Evolutionary conservation across 2,329 filamentous ascomycete genomes (phyloP), one percentile per base, ranked within the genome.

Genomic region (Colletotrichum siamense): DNA sequence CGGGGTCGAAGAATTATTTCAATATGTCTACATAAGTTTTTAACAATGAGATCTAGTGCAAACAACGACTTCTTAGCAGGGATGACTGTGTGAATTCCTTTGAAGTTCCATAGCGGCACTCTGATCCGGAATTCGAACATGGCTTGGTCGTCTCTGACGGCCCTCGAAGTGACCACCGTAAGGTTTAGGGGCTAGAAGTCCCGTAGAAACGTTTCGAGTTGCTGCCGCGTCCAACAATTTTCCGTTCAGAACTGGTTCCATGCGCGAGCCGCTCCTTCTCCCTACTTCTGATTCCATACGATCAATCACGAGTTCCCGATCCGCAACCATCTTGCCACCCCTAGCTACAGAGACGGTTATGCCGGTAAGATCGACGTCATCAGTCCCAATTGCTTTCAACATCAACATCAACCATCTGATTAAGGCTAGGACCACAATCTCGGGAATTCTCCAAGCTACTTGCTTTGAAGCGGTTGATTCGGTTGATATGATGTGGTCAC

Each of bases 311-410:
- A 49, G 0, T 3, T 22, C 44, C 10, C 10, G 9, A 7, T 2
- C n/a, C n/a, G 44, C 44, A n/a, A 6, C 5, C 0, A 0, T 0
- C 39, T 44, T 44, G 18, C 2, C 39, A 13, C 44, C 44, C 2
- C 0, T 49, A 7, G 44, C 1, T 49, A 0, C 3, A 0, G 44
- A 49, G n/a, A 49, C 0, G 6, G 18, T 0, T 12, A 52, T 52
- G 44, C 44, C n/a, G 0, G 4, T 13, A 22, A 52, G 44, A 1
- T 52, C n/a, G 44, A 1, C 0, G 0, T 52, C n/a, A 52, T 2
- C 0, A 1, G n/a, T 52, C 0, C 44, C n/a, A 52, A 52, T 8
- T 8, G n/a, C 44, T 52, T 22, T 52, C 44, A 52, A 8, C 3
- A 49, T 49, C 10, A 52, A 3, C 2, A 52, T 52, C n/a, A 52